These are phyloP conservation scores for Lactuca saligna DNA, from an alignment of 129 eudicot genomes.

Conservation along the genomic window DNA sequence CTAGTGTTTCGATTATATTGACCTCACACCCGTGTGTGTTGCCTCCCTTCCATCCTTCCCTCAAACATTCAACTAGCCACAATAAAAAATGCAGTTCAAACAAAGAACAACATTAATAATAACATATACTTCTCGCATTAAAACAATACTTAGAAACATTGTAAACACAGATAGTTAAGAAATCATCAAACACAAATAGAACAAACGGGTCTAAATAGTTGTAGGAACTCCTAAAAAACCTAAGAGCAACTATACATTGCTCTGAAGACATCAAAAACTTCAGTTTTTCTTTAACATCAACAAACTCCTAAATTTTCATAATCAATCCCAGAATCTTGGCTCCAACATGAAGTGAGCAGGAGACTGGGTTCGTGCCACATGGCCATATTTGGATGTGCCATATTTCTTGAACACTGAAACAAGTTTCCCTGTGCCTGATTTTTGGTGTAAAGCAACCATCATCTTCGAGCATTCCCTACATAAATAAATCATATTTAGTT, in stretches of 20 bases:
- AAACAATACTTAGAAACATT: slow-evolving; percentile 20
- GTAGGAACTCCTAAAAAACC: background rate
- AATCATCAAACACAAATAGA: slow-evolving; percentile 12
- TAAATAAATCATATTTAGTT: background rate
- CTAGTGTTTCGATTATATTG: no score
- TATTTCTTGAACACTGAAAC: slow-evolving; percentile 70
- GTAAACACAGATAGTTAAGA: background rate
- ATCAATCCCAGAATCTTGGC: slow-evolving; percentile 30
- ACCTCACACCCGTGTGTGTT: no score
- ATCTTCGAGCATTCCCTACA: slow-evolving; percentile 74
- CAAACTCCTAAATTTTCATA: background rate
- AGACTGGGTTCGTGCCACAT: slow-evolving; percentile 44
- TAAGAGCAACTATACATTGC: slow-evolving; percentile 22
- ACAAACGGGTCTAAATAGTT: background rate
- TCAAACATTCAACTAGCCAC: no score
- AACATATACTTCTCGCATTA: background rate
- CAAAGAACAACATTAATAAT: background rate
- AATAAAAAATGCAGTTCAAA: no score
- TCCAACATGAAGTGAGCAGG: slow-evolving; percentile 75
- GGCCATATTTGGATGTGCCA: slow-evolving; percentile 66
- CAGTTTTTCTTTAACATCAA: background rate
- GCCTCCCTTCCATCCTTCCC: no score
- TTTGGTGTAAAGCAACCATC: slow-evolving; percentile 69
- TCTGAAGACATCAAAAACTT: background rate
- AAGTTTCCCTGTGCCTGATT: slow-evolving; percentile 65